A percentile compares a stretch with the other conserved stretches of the same genome.
Conservation (phyloP, 805 yeast genomes). For the Metschnikowia arizonensis region DNA sequence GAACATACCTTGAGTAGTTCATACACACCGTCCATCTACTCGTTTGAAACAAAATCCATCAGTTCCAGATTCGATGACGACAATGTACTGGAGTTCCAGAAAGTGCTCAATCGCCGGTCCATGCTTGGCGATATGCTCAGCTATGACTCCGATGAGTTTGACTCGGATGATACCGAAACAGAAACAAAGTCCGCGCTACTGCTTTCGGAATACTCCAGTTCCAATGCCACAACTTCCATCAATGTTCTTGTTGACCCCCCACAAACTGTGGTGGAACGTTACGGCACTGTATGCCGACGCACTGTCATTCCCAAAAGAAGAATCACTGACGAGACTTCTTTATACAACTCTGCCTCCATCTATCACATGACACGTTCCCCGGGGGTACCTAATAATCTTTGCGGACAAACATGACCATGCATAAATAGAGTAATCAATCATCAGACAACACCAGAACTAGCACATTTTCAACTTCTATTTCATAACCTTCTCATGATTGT, state of each 20-base stretch:
- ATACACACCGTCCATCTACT: background rate
- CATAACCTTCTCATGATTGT: no score
- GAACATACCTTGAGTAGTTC: conserved; percentile 1
- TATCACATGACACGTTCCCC: conserved; percentile 3
- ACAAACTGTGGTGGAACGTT: conserved; percentile 6
- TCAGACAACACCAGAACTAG: no score
- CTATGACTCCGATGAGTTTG: conserved; percentile 31
- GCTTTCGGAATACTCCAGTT: background rate
- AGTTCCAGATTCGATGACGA: background rate
- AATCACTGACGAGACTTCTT: conserved; percentile 1
- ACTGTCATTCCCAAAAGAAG: background rate
- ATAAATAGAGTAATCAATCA: no score
- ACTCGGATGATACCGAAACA: conserved; percentile 2
- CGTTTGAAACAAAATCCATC: background rate
- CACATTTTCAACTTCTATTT: no score
- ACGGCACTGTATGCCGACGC: conserved; percentile 13
- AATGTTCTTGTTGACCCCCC: background rate
- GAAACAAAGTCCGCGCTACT: background rate
- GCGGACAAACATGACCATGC: background rate
- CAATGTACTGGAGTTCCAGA: conserved; percentile 24
- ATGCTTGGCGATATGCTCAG: conserved; percentile 44
- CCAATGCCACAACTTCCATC: background rate
- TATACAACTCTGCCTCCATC: conserved; percentile 6
- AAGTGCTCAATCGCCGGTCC: conserved; percentile 33
- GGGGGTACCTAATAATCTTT: background rate